phyloP scores from a whole-genome alignment of 306 rosid species.

The Luffa acutangula region DNA sequence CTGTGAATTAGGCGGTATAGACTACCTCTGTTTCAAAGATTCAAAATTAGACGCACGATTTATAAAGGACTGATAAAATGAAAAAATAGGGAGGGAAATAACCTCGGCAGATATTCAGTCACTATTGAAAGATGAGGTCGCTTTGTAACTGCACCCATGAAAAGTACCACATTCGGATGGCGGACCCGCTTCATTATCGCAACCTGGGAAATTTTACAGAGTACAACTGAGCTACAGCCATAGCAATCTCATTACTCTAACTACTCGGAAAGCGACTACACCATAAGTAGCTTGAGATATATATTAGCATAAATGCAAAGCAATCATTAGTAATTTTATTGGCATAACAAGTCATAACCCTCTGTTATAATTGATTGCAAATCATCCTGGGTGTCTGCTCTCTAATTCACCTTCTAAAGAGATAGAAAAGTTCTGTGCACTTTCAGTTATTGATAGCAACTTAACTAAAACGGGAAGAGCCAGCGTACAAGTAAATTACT shows the following conservation, averaged over 20 bases:
- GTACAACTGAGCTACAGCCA: slow-evolving; percentile 5
- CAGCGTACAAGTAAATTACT: neutral
- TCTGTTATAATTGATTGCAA: neutral
- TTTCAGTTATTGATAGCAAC: neutral
- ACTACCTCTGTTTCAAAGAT: slow-evolving; percentile 59
- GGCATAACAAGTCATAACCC: neutral
- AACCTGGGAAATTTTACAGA: slow-evolving; percentile 42
- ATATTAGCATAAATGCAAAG: neutral
- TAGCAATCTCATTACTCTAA: neutral
- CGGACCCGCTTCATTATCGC: slow-evolving; percentile 97
- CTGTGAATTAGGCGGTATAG: slow-evolving; percentile 75
- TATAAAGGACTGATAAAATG: neutral
- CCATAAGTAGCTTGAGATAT: neutral
- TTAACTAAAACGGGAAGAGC: neutral
- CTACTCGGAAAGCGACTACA: neutral
- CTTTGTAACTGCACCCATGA: slow-evolving; percentile 97
- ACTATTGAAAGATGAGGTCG: slow-evolving; percentile 85
- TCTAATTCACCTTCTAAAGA: neutral
- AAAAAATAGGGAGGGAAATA: neutral
- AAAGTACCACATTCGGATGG: slow-evolving; percentile 93
- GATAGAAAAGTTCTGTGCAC: neutral
- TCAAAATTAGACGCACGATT: neutral
- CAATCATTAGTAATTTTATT: neutral
- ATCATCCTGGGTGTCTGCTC: neutral
- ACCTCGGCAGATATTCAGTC: slow-evolving; percentile 92